Base-by-base conservation (phyloP, 352 stramenopile genomes). In the Aphanomyces invadans region DNA sequence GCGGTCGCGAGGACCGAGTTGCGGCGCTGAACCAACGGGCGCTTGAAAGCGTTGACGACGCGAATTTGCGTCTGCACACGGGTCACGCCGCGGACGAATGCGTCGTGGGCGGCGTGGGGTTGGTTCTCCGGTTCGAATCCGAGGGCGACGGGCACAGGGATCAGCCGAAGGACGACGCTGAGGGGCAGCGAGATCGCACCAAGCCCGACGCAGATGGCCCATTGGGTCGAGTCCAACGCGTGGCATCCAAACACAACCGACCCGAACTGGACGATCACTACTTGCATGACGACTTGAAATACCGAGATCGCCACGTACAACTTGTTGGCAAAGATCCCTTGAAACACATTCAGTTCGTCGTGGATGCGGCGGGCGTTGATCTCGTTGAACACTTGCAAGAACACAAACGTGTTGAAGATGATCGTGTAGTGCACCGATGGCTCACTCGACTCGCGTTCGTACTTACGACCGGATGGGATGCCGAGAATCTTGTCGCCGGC, bases 391-490 rank as follows among this genome's bases (percentile, higher is more conserved):
- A 98, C 82, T 79, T 98, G 90, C 42, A 89, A 84, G 76, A 97
- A 97, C 17, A 98, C 95, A 75, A 99, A 99, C 36, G 89, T 88
- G 77, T 98, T 98, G 81, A 98, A 99, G 66, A 98, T 73, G 48
- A 98, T 87, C 32, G 94, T 98, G 76, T 96, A 97, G 82, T 99
- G 95, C 66, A 86, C 67, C 0, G 75, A 89, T 54, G 92, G 88
- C 26, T 76, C 77, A 46, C 79, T 64, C 17, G 70, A 74, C 33
- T 17, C 1, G 26, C 36, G 59, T 0, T 68, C 39, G 11, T 29
- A 4, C 48, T 68, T 61, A 32, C 60, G 60, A 4, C 65, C 5
- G 78, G 70, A 15, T 69, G 68, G 5, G 78, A 60, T 2, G 31
- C 19, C 2, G 62, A 74, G 42, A 36, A 69, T 65, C 21, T 48